phyloP scores from a whole-genome alignment of 1,284 basidiomycete genomes.

The Mycena sp. region DNA sequence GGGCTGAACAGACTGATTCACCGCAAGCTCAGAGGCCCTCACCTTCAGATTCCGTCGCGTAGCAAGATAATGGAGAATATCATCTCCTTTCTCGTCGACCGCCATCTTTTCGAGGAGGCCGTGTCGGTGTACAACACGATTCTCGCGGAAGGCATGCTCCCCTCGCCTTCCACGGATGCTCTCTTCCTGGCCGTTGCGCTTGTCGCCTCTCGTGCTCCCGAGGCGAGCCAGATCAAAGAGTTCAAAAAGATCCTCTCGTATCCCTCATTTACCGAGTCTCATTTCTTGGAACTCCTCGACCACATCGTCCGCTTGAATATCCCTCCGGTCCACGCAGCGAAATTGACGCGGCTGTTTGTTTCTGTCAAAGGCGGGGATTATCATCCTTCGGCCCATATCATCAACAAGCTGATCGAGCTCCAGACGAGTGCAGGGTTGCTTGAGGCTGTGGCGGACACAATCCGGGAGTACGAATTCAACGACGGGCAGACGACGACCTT shows the following conservation, averaged over 20 bases:
- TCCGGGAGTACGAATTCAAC: conserved; percentile 35
- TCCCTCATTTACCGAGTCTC: conserved; percentile 47
- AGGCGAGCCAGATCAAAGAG: conserved; percentile 31
- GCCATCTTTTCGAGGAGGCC: conserved; percentile 47
- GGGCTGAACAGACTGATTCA: background rate
- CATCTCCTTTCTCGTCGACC: conserved; percentile 47
- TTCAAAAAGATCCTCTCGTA: conserved; percentile 43
- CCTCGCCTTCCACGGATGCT: conserved; percentile 48
- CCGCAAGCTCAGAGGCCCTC: background rate
- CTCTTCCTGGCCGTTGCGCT: conserved; percentile 49
- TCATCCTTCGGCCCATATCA: conserved; percentile 42
- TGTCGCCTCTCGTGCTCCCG: conserved; percentile 22
- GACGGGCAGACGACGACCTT: conserved; percentile 23
- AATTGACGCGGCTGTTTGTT: conserved; percentile 48
- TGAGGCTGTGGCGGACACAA: conserved; percentile 44
- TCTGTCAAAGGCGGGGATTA: conserved; percentile 44
- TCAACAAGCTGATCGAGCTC: conserved; percentile 48
- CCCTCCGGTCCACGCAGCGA: conserved; percentile 42
- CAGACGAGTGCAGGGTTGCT: conserved; percentile 46
- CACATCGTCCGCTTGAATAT: conserved; percentile 41
- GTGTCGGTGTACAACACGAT: conserved; percentile 52
- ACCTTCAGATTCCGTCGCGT: conserved; percentile 24
- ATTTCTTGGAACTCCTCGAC: conserved; percentile 51
- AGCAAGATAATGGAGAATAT: conserved; percentile 37
- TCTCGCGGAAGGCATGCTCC: conserved; percentile 49